Evolutionary conservation across 2,329 filamentous ascomycete genomes (phyloP).

Genomic region (Colletotrichum gloeosporioides): DNA sequence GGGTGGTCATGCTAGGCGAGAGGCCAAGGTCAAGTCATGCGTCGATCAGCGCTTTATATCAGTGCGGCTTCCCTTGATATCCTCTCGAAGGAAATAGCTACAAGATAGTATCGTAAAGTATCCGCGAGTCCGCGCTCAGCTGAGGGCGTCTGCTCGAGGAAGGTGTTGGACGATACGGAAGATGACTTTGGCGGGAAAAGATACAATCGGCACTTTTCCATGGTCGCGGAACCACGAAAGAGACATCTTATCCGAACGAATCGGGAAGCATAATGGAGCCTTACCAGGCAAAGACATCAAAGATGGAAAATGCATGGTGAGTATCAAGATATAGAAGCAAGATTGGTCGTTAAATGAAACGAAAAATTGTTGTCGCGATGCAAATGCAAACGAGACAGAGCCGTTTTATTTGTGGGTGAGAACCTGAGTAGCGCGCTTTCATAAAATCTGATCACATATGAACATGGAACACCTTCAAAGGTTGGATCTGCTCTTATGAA

Average conservation of each 20-base stretch:
- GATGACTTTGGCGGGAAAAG: not conserved
- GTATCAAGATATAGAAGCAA: not conserved
- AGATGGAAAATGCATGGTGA: not conserved
- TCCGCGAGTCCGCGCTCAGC: not conserved
- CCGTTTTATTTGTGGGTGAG: not conserved
- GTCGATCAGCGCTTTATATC: not conserved
- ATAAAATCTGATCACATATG: not conserved
- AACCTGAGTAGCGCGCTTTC: not conserved
- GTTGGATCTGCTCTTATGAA: not conserved
- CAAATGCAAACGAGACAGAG: fast-evolving
- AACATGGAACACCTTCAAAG: fast-evolving
- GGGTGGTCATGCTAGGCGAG: not conserved
- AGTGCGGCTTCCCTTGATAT: not conserved
- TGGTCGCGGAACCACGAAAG: not conserved
- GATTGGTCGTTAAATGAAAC: not conserved
- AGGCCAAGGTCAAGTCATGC: not conserved
- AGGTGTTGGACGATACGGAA: not conserved
- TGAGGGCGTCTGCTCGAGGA: not conserved
- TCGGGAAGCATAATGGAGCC: not conserved
- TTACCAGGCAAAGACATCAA: not conserved
- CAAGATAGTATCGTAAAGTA: not conserved
- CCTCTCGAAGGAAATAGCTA: not conserved
- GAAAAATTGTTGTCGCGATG: not conserved
- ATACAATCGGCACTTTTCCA: not conserved
- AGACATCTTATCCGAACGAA: not conserved